Conservation (phyloP, 257 asterid genomes). For the Plectranthus barbatus region DNA sequence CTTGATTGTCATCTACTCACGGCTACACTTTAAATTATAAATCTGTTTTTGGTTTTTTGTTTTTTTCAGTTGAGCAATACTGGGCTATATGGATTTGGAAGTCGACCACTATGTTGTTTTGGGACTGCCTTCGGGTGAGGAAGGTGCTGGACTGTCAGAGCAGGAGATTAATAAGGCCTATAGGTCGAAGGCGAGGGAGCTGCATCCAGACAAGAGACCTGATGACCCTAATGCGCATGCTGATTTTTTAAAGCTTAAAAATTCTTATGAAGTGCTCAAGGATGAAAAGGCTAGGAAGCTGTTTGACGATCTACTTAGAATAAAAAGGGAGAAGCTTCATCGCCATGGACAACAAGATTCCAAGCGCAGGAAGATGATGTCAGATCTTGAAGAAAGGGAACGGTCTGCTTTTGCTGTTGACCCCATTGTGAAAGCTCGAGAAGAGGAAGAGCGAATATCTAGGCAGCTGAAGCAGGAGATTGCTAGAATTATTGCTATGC, state of each 20-base stretch:
- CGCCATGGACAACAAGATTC: constrained; percentile 56
- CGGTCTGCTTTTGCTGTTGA: constrained; percentile 48
- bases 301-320: constrained; percentile 55
- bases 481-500: constrained; percentile 54
- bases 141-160: constrained; percentile 57
- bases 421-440: constrained; percentile 33
- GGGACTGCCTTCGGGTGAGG: constrained; percentile 70
- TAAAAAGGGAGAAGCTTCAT: constrained; percentile 50
- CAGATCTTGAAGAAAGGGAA: constrained; percentile 74
- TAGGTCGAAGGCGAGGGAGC: constrained; percentile 46
- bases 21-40: no score
- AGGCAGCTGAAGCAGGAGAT: constrained; percentile 55
- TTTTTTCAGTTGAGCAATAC: constrained; percentile 9
- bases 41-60: background rate
- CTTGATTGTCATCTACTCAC: no score
- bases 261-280: constrained; percentile 58
- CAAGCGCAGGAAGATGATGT: constrained; percentile 72
- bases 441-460: constrained; percentile 54
- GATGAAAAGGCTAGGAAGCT: constrained; percentile 65
- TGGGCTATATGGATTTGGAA: constrained; percentile 42
- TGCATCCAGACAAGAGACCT: constrained; percentile 73
- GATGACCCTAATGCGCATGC: constrained; percentile 66
- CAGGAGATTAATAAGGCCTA: constrained; percentile 66
- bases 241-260: constrained; percentile 51
- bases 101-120: constrained; percentile 51